phyloP scores from a whole-genome alignment of 495 filamentous ascomycete species.

The Daldinia loculata region DNA sequence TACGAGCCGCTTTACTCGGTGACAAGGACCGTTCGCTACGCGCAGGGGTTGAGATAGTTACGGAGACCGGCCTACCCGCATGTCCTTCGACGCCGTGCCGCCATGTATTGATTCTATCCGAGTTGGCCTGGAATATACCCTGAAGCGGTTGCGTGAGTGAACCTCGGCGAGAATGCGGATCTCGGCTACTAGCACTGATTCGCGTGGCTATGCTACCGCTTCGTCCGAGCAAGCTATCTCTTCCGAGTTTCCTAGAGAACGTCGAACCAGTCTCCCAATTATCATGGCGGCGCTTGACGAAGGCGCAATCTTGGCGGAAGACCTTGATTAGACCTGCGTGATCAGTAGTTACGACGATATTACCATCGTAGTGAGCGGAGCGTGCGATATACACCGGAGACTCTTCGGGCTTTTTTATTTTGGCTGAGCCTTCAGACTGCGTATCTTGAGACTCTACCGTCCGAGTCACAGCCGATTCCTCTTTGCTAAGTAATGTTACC shows the following conservation, averaged over 20 bases:
- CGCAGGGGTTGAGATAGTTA: constrained; percentile 47
- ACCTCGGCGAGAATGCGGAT: constrained; percentile 62
- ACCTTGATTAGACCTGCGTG: constrained; percentile 89
- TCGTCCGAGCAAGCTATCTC: constrained; percentile 64
- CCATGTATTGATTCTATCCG: constrained; percentile 92
- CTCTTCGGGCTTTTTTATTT: constrained; percentile 56
- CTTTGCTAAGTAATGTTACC: constrained; percentile 80
- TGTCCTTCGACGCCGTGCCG: constrained; percentile 73
- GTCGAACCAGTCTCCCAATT: constrained; percentile 76
- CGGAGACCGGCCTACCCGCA: constrained; percentile 46
- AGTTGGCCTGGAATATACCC: constrained; percentile 62
- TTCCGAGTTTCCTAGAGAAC: constrained; percentile 74
- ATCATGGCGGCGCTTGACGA: constrained; percentile 64
- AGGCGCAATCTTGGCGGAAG: constrained; percentile 92
- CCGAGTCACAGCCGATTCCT: constrained; percentile 62
- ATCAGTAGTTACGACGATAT: constrained; percentile 93
- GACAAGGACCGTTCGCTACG: constrained; percentile 60
- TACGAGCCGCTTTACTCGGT: constrained; percentile 53
- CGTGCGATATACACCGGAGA: constrained; percentile 74
- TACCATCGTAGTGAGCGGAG: constrained; percentile 78
- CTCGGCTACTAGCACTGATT: constrained; percentile 60
- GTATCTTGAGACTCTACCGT: constrained; percentile 42
- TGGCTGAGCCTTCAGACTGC: constrained; percentile 48
- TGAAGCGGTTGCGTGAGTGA: constrained; percentile 54
- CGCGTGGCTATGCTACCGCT: constrained; percentile 68